Evolutionary conservation across 2,329 filamentous ascomycete genomes (phyloP), one percentile per base, ranked within the genome.

Genomic region (Arthrobotrys sphaeroides): DNA sequence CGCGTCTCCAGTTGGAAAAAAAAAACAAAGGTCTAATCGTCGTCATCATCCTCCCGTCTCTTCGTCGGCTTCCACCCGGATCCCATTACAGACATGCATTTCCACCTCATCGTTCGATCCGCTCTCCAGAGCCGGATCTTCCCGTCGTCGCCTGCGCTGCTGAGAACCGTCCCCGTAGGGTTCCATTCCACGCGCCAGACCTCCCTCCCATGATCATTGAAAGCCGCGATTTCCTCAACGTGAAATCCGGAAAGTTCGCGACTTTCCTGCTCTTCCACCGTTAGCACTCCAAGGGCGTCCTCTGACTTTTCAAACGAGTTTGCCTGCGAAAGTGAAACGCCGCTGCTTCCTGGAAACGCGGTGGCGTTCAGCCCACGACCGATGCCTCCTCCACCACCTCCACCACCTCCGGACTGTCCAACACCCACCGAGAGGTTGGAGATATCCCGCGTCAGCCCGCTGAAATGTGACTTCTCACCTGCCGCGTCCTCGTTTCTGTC

Each of bases 171-270:
- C 9, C 79, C 79, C 18, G 79, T 79, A 2, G 79, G 78, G 51
- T 80, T 80, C 79, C 79, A 80, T 10, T 78, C 77, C 51, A 80
- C 79, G 57, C 78, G 77, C 79, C 79, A 80, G 6, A 80, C 79
- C 26, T 80, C 79, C 16, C 77, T 76, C 16, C 77, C 74, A 40
- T 80, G 79, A 38, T 80, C 79, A 18, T 76, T 78, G 64, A 80
- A 79, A 26, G 78, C 77, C 20, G 79, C 79, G 38, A 79, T 78
- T 26, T 78, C 60, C 67, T 80, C 78, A 16, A 80, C 79, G 18
- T 73, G 59, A 57, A 79, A 80, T 1, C 77, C 64, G 28, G 65
- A 62, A 20, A 77, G 66, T 38, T 77, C 73, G 24, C 72, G 62
- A 26, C 73, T 70, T 40, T 77, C 73, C 36, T 77, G 73, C 18